Conservation (phyloP, 768 basidiomycete species). For the Crucibulum laeve region DNA sequence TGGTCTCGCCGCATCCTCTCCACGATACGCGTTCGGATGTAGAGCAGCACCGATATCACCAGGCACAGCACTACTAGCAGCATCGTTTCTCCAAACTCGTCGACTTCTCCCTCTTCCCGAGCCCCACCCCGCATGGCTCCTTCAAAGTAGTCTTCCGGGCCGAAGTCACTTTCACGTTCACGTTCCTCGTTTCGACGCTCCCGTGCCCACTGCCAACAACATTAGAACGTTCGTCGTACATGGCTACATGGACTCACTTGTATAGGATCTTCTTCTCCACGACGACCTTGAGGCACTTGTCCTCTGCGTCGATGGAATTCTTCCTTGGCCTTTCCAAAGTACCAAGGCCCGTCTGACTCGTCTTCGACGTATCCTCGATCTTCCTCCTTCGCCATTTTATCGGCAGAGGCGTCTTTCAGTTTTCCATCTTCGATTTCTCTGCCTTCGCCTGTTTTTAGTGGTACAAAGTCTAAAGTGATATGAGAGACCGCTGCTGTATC, state of each 20-base stretch:
- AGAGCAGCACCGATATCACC: slow-evolving; percentile 69
- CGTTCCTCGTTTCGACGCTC: slow-evolving; percentile 68
- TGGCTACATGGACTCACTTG: slow-evolving; percentile 39
- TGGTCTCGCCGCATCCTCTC: slow-evolving; percentile 68
- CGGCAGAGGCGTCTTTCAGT: slow-evolving; percentile 16
- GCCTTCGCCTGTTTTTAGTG: slow-evolving; percentile 22
- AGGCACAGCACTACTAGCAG: slow-evolving; percentile 71
- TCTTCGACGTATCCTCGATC: slow-evolving; percentile 34
- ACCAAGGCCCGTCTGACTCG: slow-evolving; percentile 68
- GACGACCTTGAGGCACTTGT: slow-evolving; percentile 25
- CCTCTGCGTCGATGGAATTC: slow-evolving; percentile 61
- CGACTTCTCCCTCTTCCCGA: slow-evolving; percentile 57
- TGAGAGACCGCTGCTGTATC: not conserved
- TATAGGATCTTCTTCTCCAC: slow-evolving; percentile 68
- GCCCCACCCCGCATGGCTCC: slow-evolving; percentile 54
- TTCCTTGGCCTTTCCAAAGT: slow-evolving; percentile 77
- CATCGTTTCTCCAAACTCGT: slow-evolving; percentile 80
- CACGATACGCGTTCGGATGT: slow-evolving; percentile 74
- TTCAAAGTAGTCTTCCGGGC: slow-evolving; percentile 82
- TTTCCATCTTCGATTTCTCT: slow-evolving; percentile 36
- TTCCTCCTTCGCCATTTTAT: slow-evolving; percentile 26
- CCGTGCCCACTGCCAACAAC: slow-evolving; percentile 62
- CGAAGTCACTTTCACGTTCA: slow-evolving; percentile 70
- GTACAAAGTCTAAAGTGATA: slow-evolving; percentile 6
- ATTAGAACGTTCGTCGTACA: slow-evolving; percentile 1